Evolutionary conservation across 2,329 filamentous ascomycete genomes (phyloP).

Genomic region (Exserohilum turcica): DNA sequence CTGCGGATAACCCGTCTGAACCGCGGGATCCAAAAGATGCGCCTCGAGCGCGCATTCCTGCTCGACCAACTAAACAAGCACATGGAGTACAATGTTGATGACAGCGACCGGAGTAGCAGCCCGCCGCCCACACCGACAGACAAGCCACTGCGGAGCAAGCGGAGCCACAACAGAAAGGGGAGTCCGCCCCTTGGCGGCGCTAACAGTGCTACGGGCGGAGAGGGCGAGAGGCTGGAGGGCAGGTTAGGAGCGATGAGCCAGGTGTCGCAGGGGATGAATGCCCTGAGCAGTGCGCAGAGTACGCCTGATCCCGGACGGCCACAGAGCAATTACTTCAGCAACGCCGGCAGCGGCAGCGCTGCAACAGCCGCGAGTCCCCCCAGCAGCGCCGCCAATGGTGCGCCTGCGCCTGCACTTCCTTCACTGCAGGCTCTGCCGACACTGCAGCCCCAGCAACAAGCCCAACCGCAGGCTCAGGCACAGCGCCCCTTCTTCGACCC

Average conservation of each 20-base stretch:
- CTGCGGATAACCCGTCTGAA: slow-evolving; percentile 78
- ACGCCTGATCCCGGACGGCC: slow-evolving; percentile 45
- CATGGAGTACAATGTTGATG: slow-evolving; percentile 55
- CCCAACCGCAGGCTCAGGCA: slow-evolving; percentile 5
- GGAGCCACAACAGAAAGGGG: slow-evolving; percentile 62
- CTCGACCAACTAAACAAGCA: slow-evolving; percentile 56
- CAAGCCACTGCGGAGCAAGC: slow-evolving; percentile 76
- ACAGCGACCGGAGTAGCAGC: slow-evolving; percentile 78
- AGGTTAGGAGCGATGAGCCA: not conserved
- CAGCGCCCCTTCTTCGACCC: slow-evolving; percentile 41
- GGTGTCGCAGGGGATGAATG: slow-evolving; percentile 26
- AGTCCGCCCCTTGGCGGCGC: slow-evolving; percentile 36
- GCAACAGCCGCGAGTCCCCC: slow-evolving; percentile 32
- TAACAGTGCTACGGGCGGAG: slow-evolving; percentile 9
- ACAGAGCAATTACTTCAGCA: slow-evolving; percentile 39
- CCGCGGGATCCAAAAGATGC: slow-evolving; percentile 87
- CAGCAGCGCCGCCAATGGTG: slow-evolving; percentile 36
- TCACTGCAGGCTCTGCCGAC: slow-evolving; percentile 34
- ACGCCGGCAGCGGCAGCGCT: slow-evolving; percentile 15
- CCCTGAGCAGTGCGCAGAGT: slow-evolving; percentile 46
- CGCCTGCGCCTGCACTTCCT: slow-evolving; percentile 22
- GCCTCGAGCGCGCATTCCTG: slow-evolving; percentile 75
- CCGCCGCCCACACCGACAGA: slow-evolving; percentile 81
- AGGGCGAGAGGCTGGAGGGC: slow-evolving; percentile 4
- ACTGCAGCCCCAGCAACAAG: slow-evolving; percentile 26